phyloP scores from a whole-genome alignment of 768 basidiomycete species.

The Pluteus cervinus region DNA sequence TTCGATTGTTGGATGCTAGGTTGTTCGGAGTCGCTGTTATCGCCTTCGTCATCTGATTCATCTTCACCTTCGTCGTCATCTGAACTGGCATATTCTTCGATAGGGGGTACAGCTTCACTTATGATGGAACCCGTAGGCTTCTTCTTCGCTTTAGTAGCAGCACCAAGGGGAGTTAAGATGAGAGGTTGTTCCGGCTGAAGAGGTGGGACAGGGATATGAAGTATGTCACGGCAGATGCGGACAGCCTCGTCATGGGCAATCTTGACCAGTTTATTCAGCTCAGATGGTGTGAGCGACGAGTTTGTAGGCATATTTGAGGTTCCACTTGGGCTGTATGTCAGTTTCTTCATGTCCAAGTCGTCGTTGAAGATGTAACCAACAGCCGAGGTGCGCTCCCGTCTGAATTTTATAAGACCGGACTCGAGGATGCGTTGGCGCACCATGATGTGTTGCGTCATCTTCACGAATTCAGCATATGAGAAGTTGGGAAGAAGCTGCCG shows the following conservation, averaged over 20 bases:
- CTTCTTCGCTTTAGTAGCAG: neutral
- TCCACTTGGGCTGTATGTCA: neutral
- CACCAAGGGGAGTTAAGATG: constrained; percentile 1
- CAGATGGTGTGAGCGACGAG: neutral
- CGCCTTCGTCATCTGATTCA: neutral
- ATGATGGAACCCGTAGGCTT: too few relatives aligned
- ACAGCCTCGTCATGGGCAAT: constrained; percentile 9
- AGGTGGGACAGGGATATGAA: constrained; percentile 5
- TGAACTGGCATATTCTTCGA: too few relatives aligned
- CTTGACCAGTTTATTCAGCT: constrained; percentile 7
- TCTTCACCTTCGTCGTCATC: neutral
- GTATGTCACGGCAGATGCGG: constrained; percentile 10
- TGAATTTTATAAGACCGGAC: constrained; percentile 11
- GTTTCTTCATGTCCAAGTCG: constrained; percentile 8
- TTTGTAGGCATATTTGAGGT: constrained; percentile 7
- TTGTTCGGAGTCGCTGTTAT: constrained; percentile 1
- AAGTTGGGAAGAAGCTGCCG: constrained; percentile 20
- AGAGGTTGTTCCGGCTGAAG: neutral
- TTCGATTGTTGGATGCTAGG: too few relatives aligned
- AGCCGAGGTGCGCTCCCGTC: constrained; percentile 11
- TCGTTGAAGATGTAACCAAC: constrained; percentile 17
- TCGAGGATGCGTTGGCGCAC: constrained; percentile 19
- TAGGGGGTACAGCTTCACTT: too few relatives aligned
- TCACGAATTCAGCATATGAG: constrained; percentile 18
- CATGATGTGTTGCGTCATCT: constrained; percentile 19